Base-by-base conservation (phyloP, 2,329 filamentous ascomycete species). In the Stemphylium lycopersici region DNA sequence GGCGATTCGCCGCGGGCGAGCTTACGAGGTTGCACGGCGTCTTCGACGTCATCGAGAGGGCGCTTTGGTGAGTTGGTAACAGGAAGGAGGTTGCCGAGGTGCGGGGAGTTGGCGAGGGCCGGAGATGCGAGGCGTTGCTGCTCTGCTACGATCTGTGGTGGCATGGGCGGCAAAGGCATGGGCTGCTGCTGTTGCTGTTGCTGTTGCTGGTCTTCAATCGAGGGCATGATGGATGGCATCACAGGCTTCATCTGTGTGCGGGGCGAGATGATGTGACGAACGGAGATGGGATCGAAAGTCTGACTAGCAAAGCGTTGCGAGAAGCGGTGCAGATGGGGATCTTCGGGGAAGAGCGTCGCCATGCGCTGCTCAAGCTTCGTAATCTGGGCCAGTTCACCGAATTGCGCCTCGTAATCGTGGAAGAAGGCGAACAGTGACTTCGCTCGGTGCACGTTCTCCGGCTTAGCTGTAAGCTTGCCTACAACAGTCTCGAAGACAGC, bases 401-500 rank as follows among this genome's bases (percentile, higher is more conserved):
- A 99, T 61, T 92, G 88, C 10, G 92, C 93, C 78, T 99, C 95
- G 72, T 96, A 96, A 65, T 93, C 89, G 77, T 99, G 93, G 74
- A 99, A 93, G 77, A 93, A 98, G 2, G 87, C 82, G 68, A 96
- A 96, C 0, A 99, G 84, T 0, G 90, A 85, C 73, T 95, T 96
- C 7, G 93, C 87, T 69, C 92, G 95, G 49, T 82, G 77, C 0
- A 88, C 78, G 10, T 86, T 85, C 63, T 92, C 90, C 0, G 90
- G 86, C 63, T 93, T 95, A 20, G 89, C 83, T 6, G 89, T 85
- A 38, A 98, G 83, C 58, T 88, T 88, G 69, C 89, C 90, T 56
- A 97, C 90, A 13, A 93, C 92, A 13, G 93, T 97, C 74, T 98
- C 95, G 68, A 99, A 99, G 2, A 97, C 92, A 8, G 95, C 93